Base-by-base conservation (phyloP, 768 basidiomycete genomes). In the Fomitopsis pulvina region DNA sequence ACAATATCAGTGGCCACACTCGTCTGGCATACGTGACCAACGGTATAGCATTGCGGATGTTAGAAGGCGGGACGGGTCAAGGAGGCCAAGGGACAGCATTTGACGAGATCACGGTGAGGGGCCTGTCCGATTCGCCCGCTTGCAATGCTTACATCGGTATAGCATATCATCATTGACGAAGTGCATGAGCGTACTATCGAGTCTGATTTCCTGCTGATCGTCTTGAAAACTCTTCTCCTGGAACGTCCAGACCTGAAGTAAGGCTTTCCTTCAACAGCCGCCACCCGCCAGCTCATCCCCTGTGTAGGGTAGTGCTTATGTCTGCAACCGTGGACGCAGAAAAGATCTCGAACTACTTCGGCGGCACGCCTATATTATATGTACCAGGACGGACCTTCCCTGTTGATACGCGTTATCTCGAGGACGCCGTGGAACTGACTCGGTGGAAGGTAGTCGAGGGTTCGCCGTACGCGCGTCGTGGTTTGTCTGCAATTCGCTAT, bases 161-260 rank as follows among this genome's bases (percentile, higher is more conserved):
- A 92, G 90, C 93, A 96, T 61, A 83, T 99, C 62, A 86, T 99
- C 52, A 86, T 98, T 38, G 95, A 99, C 57, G 95, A 99, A 71
- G 90, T 88, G 41, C 95, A 99, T 60, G 95, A 99, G 70, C 84
- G 95, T 20, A 91, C 85, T 6, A 96, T 99, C 57, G 95, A 99
- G 63, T 94, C 92, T 0, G 95, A 98, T 66, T 99, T 99, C 69
- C 76, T 99, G 27, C 73, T 99, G 27, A 92, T 97, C 56, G 91
- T 97, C 4, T 74, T 99, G 47, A 92, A 91, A 66, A 83, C 87
- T 14, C 69, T 98, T 28, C 66, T 96, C 45, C 68, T 75, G 48
- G 79, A 85, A 54, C 77, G 90, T 22, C 77, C 83, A 43, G 83
- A 95, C 58, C 71, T 99, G n/a, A 94, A 89, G 92, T 87, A 55